phyloP scores from a whole-genome alignment of 495 filamentous ascomycete genomes.

The Aspergillus sclerotioniger region DNA sequence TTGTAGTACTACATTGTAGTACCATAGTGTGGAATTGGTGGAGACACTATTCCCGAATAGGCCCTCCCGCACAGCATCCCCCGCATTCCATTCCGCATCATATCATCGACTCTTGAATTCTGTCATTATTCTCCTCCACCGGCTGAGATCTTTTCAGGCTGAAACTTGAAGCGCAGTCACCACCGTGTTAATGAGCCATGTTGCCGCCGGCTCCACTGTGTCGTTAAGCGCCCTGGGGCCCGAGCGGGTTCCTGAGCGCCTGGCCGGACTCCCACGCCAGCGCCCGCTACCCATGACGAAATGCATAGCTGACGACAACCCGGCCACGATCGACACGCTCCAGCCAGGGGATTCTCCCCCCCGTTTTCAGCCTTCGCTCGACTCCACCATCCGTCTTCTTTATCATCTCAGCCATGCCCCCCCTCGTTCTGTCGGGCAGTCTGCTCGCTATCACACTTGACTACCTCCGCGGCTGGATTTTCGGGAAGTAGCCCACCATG shows the following conservation, averaged over 20 bases:
- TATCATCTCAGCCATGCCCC: background rate
- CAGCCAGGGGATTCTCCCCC: background rate
- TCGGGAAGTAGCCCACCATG: constrained; percentile 20
- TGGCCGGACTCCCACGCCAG: background rate
- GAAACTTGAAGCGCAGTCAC: background rate
- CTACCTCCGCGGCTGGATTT: background rate
- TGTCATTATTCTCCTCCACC: background rate
- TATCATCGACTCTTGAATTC: background rate
- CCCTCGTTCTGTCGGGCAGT: background rate
- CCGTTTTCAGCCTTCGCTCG: background rate
- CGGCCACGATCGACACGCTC: background rate
- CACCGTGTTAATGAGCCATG: background rate
- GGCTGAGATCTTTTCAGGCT: background rate
- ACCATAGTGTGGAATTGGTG: background rate
- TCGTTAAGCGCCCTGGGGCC: background rate
- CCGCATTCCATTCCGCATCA: background rate
- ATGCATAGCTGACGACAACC: background rate
- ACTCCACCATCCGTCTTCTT: background rate
- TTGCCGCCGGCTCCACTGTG: background rate
- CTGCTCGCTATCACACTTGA: background rate
- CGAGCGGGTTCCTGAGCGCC: background rate
- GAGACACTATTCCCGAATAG: background rate
- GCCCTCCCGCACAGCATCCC: background rate
- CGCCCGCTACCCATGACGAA: background rate
- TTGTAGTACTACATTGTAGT: background rate